These are phyloP conservation scores for Lipomyces starkeyi DNA, from an alignment of 805 yeast genomes.

Conservation along the genomic window DNA sequence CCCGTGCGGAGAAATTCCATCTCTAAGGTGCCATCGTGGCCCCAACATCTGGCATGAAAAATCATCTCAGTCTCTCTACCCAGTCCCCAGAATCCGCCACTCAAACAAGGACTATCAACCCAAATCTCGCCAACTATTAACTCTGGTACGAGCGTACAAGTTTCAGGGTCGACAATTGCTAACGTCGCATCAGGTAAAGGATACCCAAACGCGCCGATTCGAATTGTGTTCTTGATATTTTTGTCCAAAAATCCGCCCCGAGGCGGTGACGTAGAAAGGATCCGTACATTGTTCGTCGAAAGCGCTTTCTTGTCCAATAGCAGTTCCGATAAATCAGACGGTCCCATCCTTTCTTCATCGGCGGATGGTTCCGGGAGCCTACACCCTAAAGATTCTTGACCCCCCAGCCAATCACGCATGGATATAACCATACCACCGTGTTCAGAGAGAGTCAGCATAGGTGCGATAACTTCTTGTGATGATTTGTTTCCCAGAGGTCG, in stretches of 20 bases:
- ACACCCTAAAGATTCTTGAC: conserved; percentile 66
- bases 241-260: conserved; percentile 48
- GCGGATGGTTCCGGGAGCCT: conserved; percentile 47
- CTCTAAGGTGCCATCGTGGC: conserved; percentile 70
- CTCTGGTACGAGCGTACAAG: conserved; percentile 70
- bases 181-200: conserved; percentile 94
- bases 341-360: conserved; percentile 50
- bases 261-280: conserved; percentile 62
- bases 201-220: conserved; percentile 91
- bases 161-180: conserved; percentile 94
- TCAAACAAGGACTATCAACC: conserved; percentile 92
- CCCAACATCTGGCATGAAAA: conserved; percentile 81
- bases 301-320: conserved; percentile 74
- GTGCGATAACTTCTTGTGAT: conserved; percentile 80
- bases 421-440: conserved; percentile 96
- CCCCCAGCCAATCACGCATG: conserved; percentile 87
- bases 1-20: conserved; percentile 90
- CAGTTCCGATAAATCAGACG: conserved; percentile 64
- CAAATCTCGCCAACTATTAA: conserved; percentile 94
- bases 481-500: conserved; percentile 84
- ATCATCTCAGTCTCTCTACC: conserved; percentile 71
- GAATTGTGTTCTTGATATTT: conserved; percentile 45
- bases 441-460: conserved; percentile 85
- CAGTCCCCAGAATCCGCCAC: conserved; percentile 86
- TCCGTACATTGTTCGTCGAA: conserved; percentile 71